Evolutionary conservation across 208 protist species (phyloP).

Genomic region (Trypanosoma cruzi): DNA sequence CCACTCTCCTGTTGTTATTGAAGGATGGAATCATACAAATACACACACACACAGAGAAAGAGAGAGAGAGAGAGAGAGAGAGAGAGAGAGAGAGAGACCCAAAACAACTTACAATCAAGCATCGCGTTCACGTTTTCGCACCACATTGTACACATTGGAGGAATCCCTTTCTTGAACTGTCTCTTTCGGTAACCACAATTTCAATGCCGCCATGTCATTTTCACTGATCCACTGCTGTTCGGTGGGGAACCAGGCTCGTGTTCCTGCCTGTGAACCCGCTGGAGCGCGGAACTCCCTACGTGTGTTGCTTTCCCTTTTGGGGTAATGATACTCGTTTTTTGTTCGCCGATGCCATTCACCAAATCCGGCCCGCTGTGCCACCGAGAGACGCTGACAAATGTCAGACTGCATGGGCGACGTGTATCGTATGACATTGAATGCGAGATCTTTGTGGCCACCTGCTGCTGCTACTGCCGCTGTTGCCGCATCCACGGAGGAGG

Average conservation of each 20-base stretch:
- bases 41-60: too few species aligned
- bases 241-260: slow-evolving; percentile 54
- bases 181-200: slow-evolving; percentile 37
- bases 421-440: slow-evolving; percentile 18
- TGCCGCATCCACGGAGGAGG: background rate
- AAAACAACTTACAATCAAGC: background rate
- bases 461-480: slow-evolving; percentile 22
- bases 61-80: too few species aligned
- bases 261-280: slow-evolving; percentile 36
- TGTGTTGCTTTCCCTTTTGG: slow-evolving; percentile 36
- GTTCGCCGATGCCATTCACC: slow-evolving; percentile 45
- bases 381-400: slow-evolving; percentile 35
- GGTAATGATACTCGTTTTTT: slow-evolving; percentile 49
- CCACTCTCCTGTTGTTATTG: too few species aligned
- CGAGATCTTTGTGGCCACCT: slow-evolving; percentile 11
- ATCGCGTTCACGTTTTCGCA: slow-evolving; percentile 34
- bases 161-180: slow-evolving; percentile 22
- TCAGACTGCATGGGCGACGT: slow-evolving; percentile 29
- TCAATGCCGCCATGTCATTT: slow-evolving; percentile 58
- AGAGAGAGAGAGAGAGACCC: too few species aligned
- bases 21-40: background rate
- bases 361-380: slow-evolving; percentile 61
- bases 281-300: slow-evolving; percentile 59
- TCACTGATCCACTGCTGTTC: slow-evolving; percentile 58
- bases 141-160: slow-evolving; percentile 37